Base-by-base conservation (phyloP, 306 rosid genomes). In the Crotalaria pallida region DNA sequence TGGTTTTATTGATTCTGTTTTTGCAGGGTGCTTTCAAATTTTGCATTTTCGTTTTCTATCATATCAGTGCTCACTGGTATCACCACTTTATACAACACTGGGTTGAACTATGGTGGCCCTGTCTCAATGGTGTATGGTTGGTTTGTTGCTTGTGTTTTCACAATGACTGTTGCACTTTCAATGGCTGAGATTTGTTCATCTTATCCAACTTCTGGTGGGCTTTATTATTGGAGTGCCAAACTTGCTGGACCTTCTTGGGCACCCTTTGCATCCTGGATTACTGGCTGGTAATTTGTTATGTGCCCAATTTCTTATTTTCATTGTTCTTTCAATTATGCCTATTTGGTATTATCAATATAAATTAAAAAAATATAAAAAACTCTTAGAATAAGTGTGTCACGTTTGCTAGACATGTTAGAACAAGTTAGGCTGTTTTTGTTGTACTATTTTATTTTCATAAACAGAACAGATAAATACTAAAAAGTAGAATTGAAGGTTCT, bases 171-270 rank as follows among this genome's bases (percentile, higher is more conserved):
- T 77, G 99, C 96, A 8, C 79, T 79, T 5, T 87, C 99, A 19
- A 94, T 94, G 97, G 96, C 96, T 58, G 97, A 94, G 83, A 94
- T 94, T 68, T 94, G 99, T 80, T 94, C 99, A 0, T 81, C 99
- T 31, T 94, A 78, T 40, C 99, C 98, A 10, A 94, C 98, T 61
- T 94, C 98, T 56, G 98, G 97, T 40, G 98, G 98, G 19, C 93
- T 94, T 57, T 94, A 94, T 69, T 94, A 88, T 74, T 94, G 98
- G 98, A 91, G 98, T 49, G 98, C 98, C 17, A 94, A 85, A 77
- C 97, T 94, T 83, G 98, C 98, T 64, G 98, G 97, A 33, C 91
- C 97, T 0, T 17, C 23, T 1, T 94, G 98, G 98, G 96, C 98
- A 2, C 97, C 98, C 18, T 87, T 88, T 83, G 97, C 98, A 27